Evolutionary conservation across 306 rosid genomes (phyloP), one percentile per base, ranked within the genome.

Genomic region (Myrica gale): DNA sequence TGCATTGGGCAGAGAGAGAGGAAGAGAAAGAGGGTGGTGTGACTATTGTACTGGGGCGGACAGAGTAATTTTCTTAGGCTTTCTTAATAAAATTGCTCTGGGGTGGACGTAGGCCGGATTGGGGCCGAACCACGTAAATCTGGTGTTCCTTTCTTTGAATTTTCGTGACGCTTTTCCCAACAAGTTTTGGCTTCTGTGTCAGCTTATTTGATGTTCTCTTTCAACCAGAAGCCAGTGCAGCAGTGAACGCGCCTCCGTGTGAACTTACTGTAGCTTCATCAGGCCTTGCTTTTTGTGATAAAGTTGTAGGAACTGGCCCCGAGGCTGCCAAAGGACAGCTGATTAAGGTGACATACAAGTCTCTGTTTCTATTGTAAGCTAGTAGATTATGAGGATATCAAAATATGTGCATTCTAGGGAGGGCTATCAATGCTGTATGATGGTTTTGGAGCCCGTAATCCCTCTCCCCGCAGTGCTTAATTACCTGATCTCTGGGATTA

Each of bases 211-310:
- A 83, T 66, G 61, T 19, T 45, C 76, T 85, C 20, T 43, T 70
- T 0, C 68, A 60, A 15, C 68, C 76, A 32, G 74, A 42, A 53
- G 70, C 83, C 43, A 21, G 84, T 11, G 51, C 65, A 53, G 87
- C 86, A 20, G 87, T 86, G 21, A 92, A 81, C 69, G 73, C 48
- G 9, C 78, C 61, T 52, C 71, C 90, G 0, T 94, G 98, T 76
- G 89, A 90, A 69, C 82, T 88, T 16, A 83, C 85, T 12, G 83
- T 82, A 1, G 91, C 96, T 79, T 85, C 95, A 43, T 91, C 97
- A 3, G 97, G 98, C 43, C 96, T 94, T 20, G 94, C 91, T 15
- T 94, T 82, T 83, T 91, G 98, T 75, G 98, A 94, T 72, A 86
- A 82, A 84, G 69, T 87, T 68, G 89, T 90, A 0, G 98, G 98